Evolutionary conservation across 2,329 filamentous ascomycete species (phyloP).

Genomic region (Alternaria infectoria): DNA sequence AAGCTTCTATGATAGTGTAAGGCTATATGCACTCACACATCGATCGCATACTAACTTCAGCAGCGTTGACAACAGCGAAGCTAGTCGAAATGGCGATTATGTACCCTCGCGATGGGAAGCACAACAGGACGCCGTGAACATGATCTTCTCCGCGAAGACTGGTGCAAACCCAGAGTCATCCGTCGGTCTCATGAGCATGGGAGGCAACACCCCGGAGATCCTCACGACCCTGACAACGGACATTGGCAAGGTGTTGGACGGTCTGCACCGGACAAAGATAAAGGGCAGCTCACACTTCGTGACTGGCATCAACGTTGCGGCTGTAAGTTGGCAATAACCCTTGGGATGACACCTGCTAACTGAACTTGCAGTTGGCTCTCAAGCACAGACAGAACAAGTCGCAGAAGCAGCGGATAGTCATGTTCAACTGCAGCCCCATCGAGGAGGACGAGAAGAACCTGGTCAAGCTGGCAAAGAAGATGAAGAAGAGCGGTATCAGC

Average conservation of each 20-base stretch:
- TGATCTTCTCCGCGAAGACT: constrained; percentile 95
- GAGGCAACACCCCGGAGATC: constrained; percentile 94
- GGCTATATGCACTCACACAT: constrained; percentile 26
- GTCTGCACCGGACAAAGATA: constrained; percentile 85
- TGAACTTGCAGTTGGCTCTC: constrained; percentile 74
- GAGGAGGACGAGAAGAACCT: constrained; percentile 88
- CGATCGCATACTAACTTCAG: constrained; percentile 26
- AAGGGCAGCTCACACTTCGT: constrained; percentile 85
- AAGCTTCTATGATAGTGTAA: constrained; percentile 96
- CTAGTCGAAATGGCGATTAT: constrained; percentile 94
- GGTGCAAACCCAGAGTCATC: constrained; percentile 95
- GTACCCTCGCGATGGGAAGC: constrained; percentile 93
- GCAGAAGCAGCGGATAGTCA: constrained; percentile 94
- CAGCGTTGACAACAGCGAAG: constrained; percentile 97
- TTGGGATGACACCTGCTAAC: constrained; percentile 71
- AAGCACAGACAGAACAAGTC: constrained; percentile 99
- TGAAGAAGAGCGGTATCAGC: constrained; percentile 97
- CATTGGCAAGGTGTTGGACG: constrained; percentile 89
- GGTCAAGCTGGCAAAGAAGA: constrained; percentile 90
- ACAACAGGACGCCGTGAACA: constrained; percentile 91
- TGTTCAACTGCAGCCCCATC: constrained; percentile 93
- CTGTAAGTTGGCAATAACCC: constrained; percentile 70
- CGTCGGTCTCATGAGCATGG: constrained; percentile 98
- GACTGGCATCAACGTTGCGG: constrained; percentile 93
- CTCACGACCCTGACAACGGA: constrained; percentile 95